Conservation (phyloP, 2,329 filamentous ascomycete genomes). For the Fusarium nodosum region DNA sequence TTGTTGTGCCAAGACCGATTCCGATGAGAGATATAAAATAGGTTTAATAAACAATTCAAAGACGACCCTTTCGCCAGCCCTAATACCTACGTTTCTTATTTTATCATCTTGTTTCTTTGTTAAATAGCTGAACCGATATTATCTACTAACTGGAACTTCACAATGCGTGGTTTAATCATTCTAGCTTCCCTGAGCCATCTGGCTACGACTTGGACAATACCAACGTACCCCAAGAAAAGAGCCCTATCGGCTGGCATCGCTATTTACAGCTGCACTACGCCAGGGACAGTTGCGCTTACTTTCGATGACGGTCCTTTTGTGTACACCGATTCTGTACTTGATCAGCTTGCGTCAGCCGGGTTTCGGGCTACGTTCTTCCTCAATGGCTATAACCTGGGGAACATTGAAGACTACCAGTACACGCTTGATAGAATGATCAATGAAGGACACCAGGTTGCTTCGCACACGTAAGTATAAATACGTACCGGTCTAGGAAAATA, state of each 20-base stretch:
- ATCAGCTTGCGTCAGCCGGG: conserved; percentile 25
- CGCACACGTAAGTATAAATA: conserved; percentile 21
- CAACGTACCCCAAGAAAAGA: not conserved
- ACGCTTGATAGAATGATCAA: conserved; percentile 20
- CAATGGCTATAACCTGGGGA: conserved; percentile 17
- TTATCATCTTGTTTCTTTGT: not conserved
- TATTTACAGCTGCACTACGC: conserved; percentile 23
- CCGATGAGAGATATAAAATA: too few species aligned
- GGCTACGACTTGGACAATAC: not conserved
- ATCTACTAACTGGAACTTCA: not conserved
- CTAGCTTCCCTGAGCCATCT: conserved; percentile 2
- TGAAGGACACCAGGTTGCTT: conserved; percentile 25
- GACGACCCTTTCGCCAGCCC: not conserved
- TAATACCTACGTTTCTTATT: rapidly evolving
- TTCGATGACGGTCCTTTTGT: conserved; percentile 27
- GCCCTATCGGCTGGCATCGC: conserved; percentile 2
- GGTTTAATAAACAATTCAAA: not conserved
- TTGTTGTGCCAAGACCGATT: conserved; percentile 21
- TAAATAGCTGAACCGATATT: rapidly evolving
- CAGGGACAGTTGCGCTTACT: conserved; percentile 23
- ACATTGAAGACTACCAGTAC: conserved; percentile 22
- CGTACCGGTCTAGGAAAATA: rapidly evolving
- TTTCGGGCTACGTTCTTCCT: conserved; percentile 24
- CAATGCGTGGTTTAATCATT: conserved; percentile 4
- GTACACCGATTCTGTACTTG: conserved; percentile 25